Conservation (phyloP, 2,329 filamentous ascomycete genomes). For the Pestalotiopsis fici region DNA sequence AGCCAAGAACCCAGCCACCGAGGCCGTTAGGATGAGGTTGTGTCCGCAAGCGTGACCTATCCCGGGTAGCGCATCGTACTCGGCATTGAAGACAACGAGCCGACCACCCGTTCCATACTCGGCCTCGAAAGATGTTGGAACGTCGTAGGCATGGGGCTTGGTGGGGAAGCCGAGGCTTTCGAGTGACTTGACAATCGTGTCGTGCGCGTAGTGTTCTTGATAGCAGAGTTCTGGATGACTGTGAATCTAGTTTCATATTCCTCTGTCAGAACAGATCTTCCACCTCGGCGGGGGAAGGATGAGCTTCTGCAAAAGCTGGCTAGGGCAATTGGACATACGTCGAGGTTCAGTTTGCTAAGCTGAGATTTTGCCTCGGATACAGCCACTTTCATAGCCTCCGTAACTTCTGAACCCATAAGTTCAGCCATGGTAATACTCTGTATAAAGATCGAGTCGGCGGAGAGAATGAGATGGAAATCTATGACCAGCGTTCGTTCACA, state of each 20-base stretch:
- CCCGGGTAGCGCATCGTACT: constrained; percentile 18
- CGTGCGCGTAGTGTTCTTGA: constrained; percentile 47
- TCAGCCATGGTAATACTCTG: no score
- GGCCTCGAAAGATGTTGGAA: constrained; percentile 53
- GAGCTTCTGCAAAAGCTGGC: not conserved
- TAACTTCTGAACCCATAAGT: not conserved
- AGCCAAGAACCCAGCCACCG: constrained; percentile 40
- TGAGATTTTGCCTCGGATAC: not conserved
- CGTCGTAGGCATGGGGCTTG: constrained; percentile 48
- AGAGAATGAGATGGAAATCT: no score
- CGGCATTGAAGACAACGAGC: constrained; percentile 42
- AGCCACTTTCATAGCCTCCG: not conserved
- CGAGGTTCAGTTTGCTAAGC: constrained; percentile 38
- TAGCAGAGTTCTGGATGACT: not conserved
- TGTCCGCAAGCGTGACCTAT: constrained; percentile 48
- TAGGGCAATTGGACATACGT: constrained; percentile 40
- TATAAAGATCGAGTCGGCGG: no score
- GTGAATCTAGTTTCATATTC: no score
- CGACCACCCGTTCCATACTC: constrained; percentile 41
- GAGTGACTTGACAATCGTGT: constrained; percentile 46
- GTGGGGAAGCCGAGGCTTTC: constrained; percentile 45
- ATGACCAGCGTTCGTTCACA: no score
- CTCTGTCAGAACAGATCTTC: no score
- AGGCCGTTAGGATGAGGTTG: constrained; percentile 44
- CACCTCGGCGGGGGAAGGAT: no score